Base-by-base conservation (phyloP, 768 basidiomycete genomes). In the Auriscalpium microsporum region DNA sequence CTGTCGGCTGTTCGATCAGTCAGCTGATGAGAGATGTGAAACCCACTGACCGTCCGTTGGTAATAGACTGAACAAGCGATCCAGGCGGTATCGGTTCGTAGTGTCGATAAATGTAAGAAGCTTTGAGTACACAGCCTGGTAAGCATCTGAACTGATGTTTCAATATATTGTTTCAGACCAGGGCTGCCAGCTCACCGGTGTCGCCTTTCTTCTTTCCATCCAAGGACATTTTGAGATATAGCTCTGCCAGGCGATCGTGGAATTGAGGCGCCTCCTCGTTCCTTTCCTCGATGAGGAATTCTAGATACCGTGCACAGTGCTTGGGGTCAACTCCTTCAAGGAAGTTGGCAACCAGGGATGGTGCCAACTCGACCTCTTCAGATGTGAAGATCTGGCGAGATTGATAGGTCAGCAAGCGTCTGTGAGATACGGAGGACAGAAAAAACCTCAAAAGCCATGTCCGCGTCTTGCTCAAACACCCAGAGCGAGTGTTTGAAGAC, bases 361-460 rank as follows among this genome's bases (percentile, higher is more conserved):
- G 80, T 19, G 96, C 94, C 16, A 98, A 78, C 56, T 95, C 93
- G 8, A 88, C 88, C 56, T 97, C 94, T 64, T 97, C 95, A 0
- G 94, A 93, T 2, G 86, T 92, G 65, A 98, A 99, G 44, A 99
- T 91, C 93, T 96, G 61, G 2, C 10, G 11, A 50, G 7, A 28
- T 28, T 28, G 5, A 2, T 28, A 28, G 28, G 28, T 28, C 28
- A 28, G 28, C 47, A 44, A 10, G 38, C 52, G 35, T 52, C 42
- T 48, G 35, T 28, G 10, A 46, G 7, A 9, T 19, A 6, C 3
- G 40, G 13, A 52, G 21, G 17, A 45, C 40, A 23, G 28, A 23
- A 10, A 13, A 44, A 7, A 84, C 94, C 73, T 93, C 78, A 57
- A 97, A 85, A 1, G 80, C 94, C 70, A 86, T 83, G 21, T 82